Evolutionary conservation across 495 filamentous ascomycete species (phyloP), one percentile per base, ranked within the genome.

Genomic region (Xylaria nigripes): DNA sequence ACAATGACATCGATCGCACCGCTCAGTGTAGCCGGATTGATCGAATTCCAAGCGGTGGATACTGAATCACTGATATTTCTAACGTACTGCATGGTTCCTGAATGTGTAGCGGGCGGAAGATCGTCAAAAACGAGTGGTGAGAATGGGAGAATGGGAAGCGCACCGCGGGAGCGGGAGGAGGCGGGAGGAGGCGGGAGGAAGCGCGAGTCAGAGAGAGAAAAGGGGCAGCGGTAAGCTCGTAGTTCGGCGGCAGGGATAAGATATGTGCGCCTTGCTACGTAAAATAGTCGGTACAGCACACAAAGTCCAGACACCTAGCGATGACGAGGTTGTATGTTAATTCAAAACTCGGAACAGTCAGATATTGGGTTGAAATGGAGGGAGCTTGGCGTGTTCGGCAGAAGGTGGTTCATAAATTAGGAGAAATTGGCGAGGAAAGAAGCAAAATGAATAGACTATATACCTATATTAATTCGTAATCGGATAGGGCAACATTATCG

Each of bases 1-100:
- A 99, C 94, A 59, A 99, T 95, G 54, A 99, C 93, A 73, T 99
- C 93, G 71, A 99, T 96, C 59, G 93, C 93, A 57, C 93, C 94
- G 72, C 89, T 95, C 48, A 97, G 77, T 19, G 93, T 99, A 24
- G 93, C 90, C 32, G 94, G 93, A 70, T 99, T 99, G 76, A 99
- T 96, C 6, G 90, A 95, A 70, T 97, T 97, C 93, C 93, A 99
- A 66, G 93, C 93, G 74, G 94, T 95, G 34, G 90, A 95, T 60
- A 97, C 90, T 32, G 93, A 94, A 63, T 92, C 90, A 68, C 89
- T 90, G 61, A 96, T 83, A 71, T 89, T 95, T 49, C 93, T 81
- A 60, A 97, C 92, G 87, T 97, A 97, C 77, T 98, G 90, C 93
- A 98, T 98, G 46, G 67, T 68, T 60, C 55, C 29, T 23, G 29